A percentile compares a stretch with the other conserved stretches of the same genome.
Evolutionary conservation across 768 basidiomycete genomes (phyloP).

Genomic region (Pisolithus marmoratus): DNA sequence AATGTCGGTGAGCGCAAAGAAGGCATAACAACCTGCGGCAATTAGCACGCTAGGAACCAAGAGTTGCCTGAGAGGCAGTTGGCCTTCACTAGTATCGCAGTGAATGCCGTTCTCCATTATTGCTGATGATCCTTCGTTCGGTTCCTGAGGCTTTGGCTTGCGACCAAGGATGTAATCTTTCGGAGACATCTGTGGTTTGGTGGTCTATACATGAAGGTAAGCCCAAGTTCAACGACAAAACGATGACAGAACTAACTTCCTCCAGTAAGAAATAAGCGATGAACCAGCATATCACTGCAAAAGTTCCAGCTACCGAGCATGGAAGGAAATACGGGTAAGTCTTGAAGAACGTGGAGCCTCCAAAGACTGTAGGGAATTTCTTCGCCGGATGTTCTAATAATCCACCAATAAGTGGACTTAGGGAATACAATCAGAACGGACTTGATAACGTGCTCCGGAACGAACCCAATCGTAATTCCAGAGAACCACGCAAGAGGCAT

Average conservation of each 20-base stretch:
- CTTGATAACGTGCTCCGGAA: slow-evolving; percentile 23
- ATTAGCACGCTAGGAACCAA: slow-evolving; percentile 52
- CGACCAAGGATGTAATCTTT: slow-evolving; percentile 21
- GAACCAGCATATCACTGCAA: slow-evolving; percentile 48
- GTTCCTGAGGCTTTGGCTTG: slow-evolving; percentile 12
- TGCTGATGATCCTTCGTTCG: slow-evolving; percentile 7
- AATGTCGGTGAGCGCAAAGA: slow-evolving; percentile 62
- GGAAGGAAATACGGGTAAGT: slow-evolving; percentile 72
- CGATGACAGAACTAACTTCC: slow-evolving; percentile 35
- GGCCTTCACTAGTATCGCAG: slow-evolving; percentile 20
- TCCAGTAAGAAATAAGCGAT: slow-evolving; percentile 48
- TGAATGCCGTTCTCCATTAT: slow-evolving; percentile 13
- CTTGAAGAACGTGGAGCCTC: slow-evolving; percentile 50
- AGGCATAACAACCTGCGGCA: slow-evolving; percentile 59
- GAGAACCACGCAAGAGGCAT: slow-evolving; percentile 51
- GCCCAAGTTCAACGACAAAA: neutral
- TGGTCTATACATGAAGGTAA: slow-evolving; percentile 12
- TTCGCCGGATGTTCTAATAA: slow-evolving; percentile 59
- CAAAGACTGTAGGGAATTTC: slow-evolving; percentile 55
- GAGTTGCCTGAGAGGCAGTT: slow-evolving; percentile 46
- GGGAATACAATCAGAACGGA: slow-evolving; percentile 18
- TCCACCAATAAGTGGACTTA: slow-evolving; percentile 69
- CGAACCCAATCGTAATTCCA: slow-evolving; percentile 44
- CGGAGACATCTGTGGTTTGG: slow-evolving; percentile 34
- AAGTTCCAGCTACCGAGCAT: slow-evolving; percentile 62